Evolutionary conservation across 768 basidiomycete species (phyloP), one percentile per base, ranked within the genome.

Genomic region (Boletus subparvulus): DNA sequence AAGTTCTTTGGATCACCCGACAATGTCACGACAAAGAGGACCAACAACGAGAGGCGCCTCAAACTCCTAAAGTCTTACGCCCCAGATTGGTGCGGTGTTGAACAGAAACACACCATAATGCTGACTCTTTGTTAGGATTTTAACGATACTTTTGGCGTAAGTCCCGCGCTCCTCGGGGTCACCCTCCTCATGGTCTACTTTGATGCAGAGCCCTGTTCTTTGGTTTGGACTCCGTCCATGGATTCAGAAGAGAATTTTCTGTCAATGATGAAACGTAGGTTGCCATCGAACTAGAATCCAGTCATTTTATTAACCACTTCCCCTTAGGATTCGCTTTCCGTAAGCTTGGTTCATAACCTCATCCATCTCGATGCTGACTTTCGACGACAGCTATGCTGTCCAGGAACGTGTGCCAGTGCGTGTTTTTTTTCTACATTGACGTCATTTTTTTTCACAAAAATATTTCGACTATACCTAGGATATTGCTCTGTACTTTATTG

Each of bases 401-500:
- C 83, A 90, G 47, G 92, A 94, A 70, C 85, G 92, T 53, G 81
- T 94, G 11, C 88, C 90, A 5, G 88, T 90, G 64, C 48, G 83
- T 74, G n/a, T 49, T 36, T 32, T 16, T 6, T 39, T n/a, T 48
- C 47, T 28, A 41, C 35, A 28, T 24, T 6, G 0, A 46, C 8
- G 14, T 43, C 40, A 14, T 10, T 14, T 2, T 33, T 17, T 17
- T 47, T 50, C 35, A 51, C 11, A 30, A 21, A 12, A 26, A 44
- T 41, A 26, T 54, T 46, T 36, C 11, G 40, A 17, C 49, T 28
- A 36, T 47, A 17, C 32, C 4, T 55, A 85, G 83, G 70, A 79
- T 62, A 19, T 74, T 43, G 82, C 79, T 16, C 65, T 86, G 7
- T 80, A 79, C 61, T 59, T 84, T 13, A 83, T 86, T 49, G 79